phyloP scores from a whole-genome alignment of 345 rosid species.

The Raphanus raphanistrum region DNA sequence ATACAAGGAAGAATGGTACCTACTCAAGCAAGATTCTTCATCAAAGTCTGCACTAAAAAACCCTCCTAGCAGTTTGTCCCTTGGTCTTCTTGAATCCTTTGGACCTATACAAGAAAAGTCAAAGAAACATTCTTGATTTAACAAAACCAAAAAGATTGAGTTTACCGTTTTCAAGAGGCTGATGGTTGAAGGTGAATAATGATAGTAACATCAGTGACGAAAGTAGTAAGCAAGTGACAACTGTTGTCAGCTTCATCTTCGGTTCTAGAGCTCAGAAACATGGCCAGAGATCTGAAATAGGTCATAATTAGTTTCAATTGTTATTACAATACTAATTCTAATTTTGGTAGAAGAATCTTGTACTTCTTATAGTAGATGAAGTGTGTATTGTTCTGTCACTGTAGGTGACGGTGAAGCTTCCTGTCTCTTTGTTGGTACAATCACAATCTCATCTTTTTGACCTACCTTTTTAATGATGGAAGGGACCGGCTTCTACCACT shows the following conservation, averaged over 20 bases:
- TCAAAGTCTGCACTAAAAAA: constrained; percentile 29
- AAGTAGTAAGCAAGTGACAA: constrained; percentile 24
- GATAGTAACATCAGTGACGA: constrained; percentile 6
- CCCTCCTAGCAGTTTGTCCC: constrained; percentile 39
- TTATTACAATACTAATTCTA: neutral
- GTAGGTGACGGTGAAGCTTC: neutral
- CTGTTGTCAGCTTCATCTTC: constrained; percentile 26
- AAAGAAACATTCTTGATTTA: neutral
- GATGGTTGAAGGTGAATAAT: constrained; percentile 1
- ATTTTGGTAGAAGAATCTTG: neutral
- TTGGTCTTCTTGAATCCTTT: neutral
- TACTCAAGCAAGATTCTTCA: constrained; percentile 38
- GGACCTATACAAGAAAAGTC: constrained; percentile 2
- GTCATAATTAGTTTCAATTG: neutral
- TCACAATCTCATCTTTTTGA: neutral
- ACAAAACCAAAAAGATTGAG: neutral
- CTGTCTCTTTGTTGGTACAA: neutral
- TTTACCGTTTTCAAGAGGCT: constrained; percentile 20
- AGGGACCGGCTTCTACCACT: neutral
- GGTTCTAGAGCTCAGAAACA: neutral
- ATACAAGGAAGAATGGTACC: constrained; percentile 13
- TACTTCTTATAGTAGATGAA: neutral
- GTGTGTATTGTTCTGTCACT: neutral
- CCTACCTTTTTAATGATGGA: neutral
- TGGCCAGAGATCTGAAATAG: neutral